phyloP scores from a whole-genome alignment of 2,329 filamentous ascomycete species.

The Dactylonectria estremocensis region DNA sequence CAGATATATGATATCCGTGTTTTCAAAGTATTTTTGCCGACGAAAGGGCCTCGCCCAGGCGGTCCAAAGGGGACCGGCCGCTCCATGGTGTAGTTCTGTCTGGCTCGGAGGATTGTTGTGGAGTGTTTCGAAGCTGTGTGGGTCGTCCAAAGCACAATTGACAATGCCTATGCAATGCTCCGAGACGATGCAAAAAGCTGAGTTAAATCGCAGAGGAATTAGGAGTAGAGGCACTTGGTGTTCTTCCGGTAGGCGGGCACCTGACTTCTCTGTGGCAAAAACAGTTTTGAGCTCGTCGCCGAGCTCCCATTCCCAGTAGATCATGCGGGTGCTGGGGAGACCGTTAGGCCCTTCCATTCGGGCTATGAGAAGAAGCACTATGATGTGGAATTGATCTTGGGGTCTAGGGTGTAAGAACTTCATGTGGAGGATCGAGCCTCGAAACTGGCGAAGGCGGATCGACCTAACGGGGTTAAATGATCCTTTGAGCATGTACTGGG shows the following conservation, averaged over 20 bases:
- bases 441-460: slow-evolving; percentile 62
- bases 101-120: slow-evolving; percentile 57
- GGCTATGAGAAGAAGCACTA: slow-evolving; percentile 79
- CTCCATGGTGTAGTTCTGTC: slow-evolving; percentile 64
- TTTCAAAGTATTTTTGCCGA: slow-evolving; percentile 71
- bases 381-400: slow-evolving; percentile 78
- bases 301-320: slow-evolving; percentile 74
- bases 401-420: slow-evolving; percentile 84
- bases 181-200: slow-evolving; percentile 79
- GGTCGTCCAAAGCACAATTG: slow-evolving; percentile 67
- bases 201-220: slow-evolving; percentile 80
- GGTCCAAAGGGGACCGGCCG: slow-evolving; percentile 77
- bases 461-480: slow-evolving; percentile 72
- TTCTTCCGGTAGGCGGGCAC: slow-evolving; percentile 65
- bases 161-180: slow-evolving; percentile 71
- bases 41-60: slow-evolving; percentile 87
- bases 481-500: slow-evolving; percentile 62
- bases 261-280: slow-evolving; percentile 63
- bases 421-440: slow-evolving; percentile 86
- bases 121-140: slow-evolving; percentile 64
- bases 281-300: slow-evolving; percentile 63
- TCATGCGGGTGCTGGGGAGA: slow-evolving; percentile 61
- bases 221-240: slow-evolving; percentile 77
- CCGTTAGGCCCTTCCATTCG: slow-evolving; percentile 54
- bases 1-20: slow-evolving; percentile 86